Evolutionary conservation across 2,329 filamentous ascomycete genomes (phyloP), one percentile per base, ranked within the genome.

Genomic region (Fusarium nisikadoi): DNA sequence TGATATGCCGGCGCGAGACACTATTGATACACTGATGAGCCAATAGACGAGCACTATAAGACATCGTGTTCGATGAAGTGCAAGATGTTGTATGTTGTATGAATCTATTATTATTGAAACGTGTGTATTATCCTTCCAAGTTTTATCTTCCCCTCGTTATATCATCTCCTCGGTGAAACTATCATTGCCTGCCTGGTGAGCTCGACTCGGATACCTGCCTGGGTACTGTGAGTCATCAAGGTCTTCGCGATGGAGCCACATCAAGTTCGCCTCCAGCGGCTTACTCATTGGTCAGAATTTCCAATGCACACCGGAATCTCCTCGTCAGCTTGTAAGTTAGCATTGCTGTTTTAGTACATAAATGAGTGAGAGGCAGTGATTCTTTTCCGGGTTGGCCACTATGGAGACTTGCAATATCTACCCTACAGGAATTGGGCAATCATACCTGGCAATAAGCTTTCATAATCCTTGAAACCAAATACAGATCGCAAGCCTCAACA

Each of bases 1-100:
- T 67, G 53, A 77, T 79, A 55, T 77, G 76, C 77, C 77, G 77
- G 67, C 64, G 65, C 63, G 41, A 72, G 47, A 70, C 43, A 46
- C 29, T 55, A 47, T 52, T 41, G 25, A 61, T 25, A 53, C n/a
- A 55, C 47, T 47, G 60, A 52, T 55, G 70, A 45, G 41, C 70
- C 70, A 72, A 72, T 67, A 58, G 46, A 42, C 47, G 50, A 60
- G 20, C 59, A 70, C 43, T 29, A 62, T n/a, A 46, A 55, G 31
- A 54, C 70, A 67, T 72, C 70, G 70, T 72, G 66, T 67, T 70
- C 29, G 31, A 61, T 59, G 43, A 49, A 62, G 53, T 67, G 46
- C 33, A 58, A 36, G 41, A 57, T 57, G 25, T 36, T 53, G 19
- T 47, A 57, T 57, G 25, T 36, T 53, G 19, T 47, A 17, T 66